phyloP scores from a whole-genome alignment of 1,284 basidiomycete species.

The Ceratobasidium papillatum region DNA sequence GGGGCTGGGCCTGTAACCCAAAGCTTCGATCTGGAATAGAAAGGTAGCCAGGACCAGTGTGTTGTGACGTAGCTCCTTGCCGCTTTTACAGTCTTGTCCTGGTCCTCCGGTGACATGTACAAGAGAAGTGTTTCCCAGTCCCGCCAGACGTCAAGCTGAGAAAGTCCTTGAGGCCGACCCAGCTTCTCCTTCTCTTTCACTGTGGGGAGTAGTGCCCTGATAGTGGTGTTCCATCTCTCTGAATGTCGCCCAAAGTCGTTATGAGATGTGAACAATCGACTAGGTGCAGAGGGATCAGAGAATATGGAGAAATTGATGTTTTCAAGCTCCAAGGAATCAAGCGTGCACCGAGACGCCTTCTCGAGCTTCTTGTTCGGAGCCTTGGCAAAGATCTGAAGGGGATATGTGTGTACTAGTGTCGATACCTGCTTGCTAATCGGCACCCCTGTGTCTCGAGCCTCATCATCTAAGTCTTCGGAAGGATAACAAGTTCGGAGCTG shows the following conservation, averaged over 20 bases:
- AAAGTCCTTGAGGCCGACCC: neutral
- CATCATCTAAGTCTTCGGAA: neutral
- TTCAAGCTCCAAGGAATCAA: neutral
- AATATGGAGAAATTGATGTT: neutral
- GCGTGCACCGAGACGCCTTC: neutral
- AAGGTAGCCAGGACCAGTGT: neutral
- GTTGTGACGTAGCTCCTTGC: neutral
- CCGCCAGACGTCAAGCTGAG: neutral
- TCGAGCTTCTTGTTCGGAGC: neutral
- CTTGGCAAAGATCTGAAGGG: constrained; percentile 1
- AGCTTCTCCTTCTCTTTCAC: neutral
- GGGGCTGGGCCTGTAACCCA: neutral
- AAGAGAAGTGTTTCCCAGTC: constrained; percentile 15
- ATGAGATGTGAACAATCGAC: neutral
- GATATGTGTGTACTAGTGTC: neutral
- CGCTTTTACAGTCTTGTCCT: neutral
- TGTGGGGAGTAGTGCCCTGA: neutral
- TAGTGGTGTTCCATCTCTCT: constrained; percentile 1
- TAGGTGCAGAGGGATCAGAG: neutral
- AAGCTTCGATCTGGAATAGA: neutral
- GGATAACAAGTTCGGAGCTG: neutral
- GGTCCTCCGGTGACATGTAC: neutral
- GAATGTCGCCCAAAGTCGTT: neutral
- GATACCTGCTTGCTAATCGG: neutral
- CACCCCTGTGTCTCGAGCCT: neutral